Percentiles rank a stretch among this genome's conserved stretches.
Conservation (phyloP, 2,329 filamentous ascomycete genomes). For the Colletotrichum godetiae region DNA sequence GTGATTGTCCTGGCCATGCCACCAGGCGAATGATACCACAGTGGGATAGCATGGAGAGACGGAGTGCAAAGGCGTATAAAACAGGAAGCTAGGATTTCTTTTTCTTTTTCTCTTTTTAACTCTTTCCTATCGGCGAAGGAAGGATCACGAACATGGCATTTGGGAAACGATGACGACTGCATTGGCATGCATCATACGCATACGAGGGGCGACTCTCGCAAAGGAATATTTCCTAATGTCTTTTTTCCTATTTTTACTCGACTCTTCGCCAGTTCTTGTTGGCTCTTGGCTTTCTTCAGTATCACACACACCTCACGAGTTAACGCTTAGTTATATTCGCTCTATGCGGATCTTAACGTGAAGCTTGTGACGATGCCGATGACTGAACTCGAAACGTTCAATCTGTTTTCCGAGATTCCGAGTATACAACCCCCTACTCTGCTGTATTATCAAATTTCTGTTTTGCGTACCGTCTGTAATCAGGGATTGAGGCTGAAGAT, state of each 20-base stretch:
- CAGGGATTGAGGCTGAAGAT: not conserved
- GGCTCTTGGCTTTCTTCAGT: not conserved
- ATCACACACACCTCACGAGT: conserved; percentile 13
- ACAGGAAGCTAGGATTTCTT: conserved; percentile 26
- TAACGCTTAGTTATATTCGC: conserved; percentile 18
- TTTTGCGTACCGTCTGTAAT: not conserved
- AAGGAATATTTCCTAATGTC: conserved; percentile 20
- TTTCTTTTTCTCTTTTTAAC: not conserved
- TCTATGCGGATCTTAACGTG: not conserved
- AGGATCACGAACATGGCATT: not conserved
- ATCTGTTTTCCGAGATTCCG: not conserved
- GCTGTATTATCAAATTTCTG: not conserved
- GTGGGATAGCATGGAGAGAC: conserved; percentile 23
- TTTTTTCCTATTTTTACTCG: not conserved
- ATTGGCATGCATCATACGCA: conserved; percentile 22
- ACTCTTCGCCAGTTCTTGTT: not conserved
- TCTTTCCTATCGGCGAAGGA: not conserved
- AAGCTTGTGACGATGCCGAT: conserved; percentile 6
- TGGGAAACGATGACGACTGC: conserved; percentile 29
- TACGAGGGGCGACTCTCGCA: conserved; percentile 18
- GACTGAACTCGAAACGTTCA: not conserved
- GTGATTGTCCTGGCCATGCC: conserved; percentile 26
- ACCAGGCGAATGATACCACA: conserved; percentile 33
- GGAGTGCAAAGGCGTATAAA: conserved; percentile 33
- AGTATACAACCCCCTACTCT: not conserved